Base-by-base conservation (phyloP, 1,284 basidiomycete genomes). In the Apiotrichum sp. region DNA sequence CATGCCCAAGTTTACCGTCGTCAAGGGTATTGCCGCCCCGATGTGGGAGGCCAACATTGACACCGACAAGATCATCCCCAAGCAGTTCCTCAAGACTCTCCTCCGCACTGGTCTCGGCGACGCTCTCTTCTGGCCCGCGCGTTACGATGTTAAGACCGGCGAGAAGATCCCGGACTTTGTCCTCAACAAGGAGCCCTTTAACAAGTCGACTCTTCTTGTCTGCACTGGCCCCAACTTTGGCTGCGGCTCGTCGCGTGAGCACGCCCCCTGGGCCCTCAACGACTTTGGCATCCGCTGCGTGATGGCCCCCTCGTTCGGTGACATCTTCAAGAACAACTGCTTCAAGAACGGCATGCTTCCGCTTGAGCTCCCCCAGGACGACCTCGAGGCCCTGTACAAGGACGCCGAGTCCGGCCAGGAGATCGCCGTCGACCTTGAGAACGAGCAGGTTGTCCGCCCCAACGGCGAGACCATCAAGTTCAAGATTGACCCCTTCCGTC, bases 261-360 rank as follows among this genome's bases (percentile, higher is more conserved):
- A 97, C 71, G 93, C 93, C 13, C 91, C 92, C 1, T 97, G 93
- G 93, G 92, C 92, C 73, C 79, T 97, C 83, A 89, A 92, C 69
- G 91, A 97, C 77, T 97, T 96, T 72, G 93, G 93, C 34, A 95
- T 97, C 69, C 83, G 87, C 56, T 89, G 88, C 72, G 80, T 97
- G 65, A 93, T 97, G 71, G 90, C 92, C 0, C 91, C 90, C 3
- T 92, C 88, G 68, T 95, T 95, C 70, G 93, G 89, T 40, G 93
- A 97, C 66, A 97, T 97, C 69, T 95, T 95, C 84, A 73, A 71
- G 61, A 77, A 72, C 68, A 77, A 77, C 76, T 84, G 87, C 61
- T 90, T 93, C 87, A 93, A 96, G 77, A 96, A 97, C 75, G 93
- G 93, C 56, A 93, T 96, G 89, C 81, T 97, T 45, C 90, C 92